Evolutionary conservation across 306 rosid species (phyloP).

Genomic region (Castanopsis chinensis): DNA sequence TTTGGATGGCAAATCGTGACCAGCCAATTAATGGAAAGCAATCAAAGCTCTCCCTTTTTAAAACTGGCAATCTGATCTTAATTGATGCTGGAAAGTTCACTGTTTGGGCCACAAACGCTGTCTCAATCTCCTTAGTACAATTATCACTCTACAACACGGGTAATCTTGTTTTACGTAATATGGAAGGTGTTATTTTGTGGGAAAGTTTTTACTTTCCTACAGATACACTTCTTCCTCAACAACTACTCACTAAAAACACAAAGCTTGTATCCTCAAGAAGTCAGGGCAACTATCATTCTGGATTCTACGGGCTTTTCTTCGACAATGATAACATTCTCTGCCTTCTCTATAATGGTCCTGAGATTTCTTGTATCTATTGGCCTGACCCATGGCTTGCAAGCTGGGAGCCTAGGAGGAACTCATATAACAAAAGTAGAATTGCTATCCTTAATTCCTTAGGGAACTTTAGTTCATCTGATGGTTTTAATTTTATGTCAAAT

Average conservation of each 20-base stretch:
- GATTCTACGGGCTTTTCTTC: background rate
- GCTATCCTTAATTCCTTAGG: background rate
- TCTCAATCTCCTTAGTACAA: background rate
- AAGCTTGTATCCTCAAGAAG: background rate
- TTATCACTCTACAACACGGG: slow-evolving; percentile 23
- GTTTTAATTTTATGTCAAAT: background rate
- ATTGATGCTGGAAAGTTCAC: slow-evolving; percentile 20
- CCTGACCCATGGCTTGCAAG: background rate
- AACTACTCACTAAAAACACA: slow-evolving; percentile 6
- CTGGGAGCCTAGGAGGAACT: background rate
- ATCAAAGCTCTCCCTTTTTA: slow-evolving; percentile 42
- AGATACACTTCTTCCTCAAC: slow-evolving; percentile 26
- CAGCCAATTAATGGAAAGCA: slow-evolving; percentile 37
- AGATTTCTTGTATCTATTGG: background rate
- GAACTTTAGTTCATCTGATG: background rate
- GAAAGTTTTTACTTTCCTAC: slow-evolving; percentile 22
- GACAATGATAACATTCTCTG: background rate
- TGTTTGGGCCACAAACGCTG: slow-evolving; percentile 32
- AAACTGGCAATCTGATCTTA: slow-evolving; percentile 37
- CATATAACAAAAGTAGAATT: background rate
- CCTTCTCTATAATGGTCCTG: background rate
- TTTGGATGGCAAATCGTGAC: slow-evolving; percentile 51
- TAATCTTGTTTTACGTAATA: slow-evolving; percentile 12
- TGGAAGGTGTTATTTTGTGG: slow-evolving; percentile 11
- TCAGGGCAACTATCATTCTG: background rate